Evolutionary conservation across 2,329 filamentous ascomycete species (phyloP), one percentile per base, ranked within the genome.

Genomic region (Ophiostoma ulmi): DNA sequence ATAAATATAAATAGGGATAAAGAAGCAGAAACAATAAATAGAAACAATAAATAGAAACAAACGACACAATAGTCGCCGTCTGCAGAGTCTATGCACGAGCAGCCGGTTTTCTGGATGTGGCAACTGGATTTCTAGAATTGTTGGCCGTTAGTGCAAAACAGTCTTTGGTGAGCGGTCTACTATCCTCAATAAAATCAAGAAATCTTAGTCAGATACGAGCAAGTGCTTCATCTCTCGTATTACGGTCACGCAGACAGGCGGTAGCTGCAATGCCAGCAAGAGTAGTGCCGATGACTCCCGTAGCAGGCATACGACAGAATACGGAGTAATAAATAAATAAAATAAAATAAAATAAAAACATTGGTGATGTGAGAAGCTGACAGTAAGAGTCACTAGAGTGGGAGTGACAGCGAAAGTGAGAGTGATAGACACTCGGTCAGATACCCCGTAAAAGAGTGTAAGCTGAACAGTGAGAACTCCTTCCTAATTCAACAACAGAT

Each of bases 131-230:
- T 31, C 31, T 31, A 4, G 31, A 31, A 31, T 31, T 31, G 70
- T 71, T 69, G 70, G 70, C 70, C 55, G 70, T 71, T 71, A 58
- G 70, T 69, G 69, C 58, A 14, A 36, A 17, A 44, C 8, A 31
- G 31, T 31, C 31, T 31, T 44, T 5, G 39, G 39, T 5, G 48
- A 55, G 48, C 20, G 31, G 31, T 31, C 31, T 31, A 31, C 3
- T 31, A 31, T 31, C 31, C 31, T 3, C 31, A 31, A 31, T 1
- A 31, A 31, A 31, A 31, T 31, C 31, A 31, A 31, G 31, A 31
- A 31, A 31, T 31, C 31, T 4, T 31, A 4, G 31, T 3, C 31
- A 31, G 31, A 4, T 31, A 31, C 31, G 31, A 31, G 31, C 31
- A 31, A 31, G 31, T 31, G 31, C 31, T 31, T 31, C 31, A 31